Conservation (phyloP, 2,329 filamentous ascomycete species). For the Ceratocystis diversiconidia region DNA sequence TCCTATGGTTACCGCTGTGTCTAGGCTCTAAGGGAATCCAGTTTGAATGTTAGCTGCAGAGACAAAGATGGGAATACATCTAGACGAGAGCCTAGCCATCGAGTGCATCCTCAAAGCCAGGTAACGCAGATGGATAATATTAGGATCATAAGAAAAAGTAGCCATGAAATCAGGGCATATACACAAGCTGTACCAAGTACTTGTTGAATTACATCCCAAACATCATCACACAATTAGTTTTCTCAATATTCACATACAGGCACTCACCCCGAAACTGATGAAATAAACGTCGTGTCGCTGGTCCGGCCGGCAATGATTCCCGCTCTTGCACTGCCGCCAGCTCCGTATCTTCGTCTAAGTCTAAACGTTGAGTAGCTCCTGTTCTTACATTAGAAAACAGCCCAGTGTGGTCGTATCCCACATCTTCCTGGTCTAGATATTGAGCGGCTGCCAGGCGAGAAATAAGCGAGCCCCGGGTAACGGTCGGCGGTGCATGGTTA, state of each 20-base stretch:
- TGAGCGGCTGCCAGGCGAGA: constrained; percentile 8
- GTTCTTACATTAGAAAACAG: not conserved
- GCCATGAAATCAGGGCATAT: not conserved
- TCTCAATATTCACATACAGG: not conserved
- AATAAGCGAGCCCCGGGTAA: constrained; percentile 6
- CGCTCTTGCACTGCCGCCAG: not conserved
- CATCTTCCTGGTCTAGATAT: not conserved
- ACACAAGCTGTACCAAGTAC: not conserved
- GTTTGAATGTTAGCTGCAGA: not conserved
- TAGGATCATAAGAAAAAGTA: not conserved
- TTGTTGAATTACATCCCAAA: not conserved
- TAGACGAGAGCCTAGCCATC: not conserved
- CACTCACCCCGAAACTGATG: constrained; percentile 15
- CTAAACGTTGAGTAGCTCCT: not conserved
- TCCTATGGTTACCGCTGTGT: not conserved
- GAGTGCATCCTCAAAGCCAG: not conserved
- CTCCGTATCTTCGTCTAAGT: constrained; percentile 9
- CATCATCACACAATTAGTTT: not conserved
- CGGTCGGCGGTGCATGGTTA: not conserved
- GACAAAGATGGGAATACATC: not conserved
- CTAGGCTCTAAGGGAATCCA: not conserved
- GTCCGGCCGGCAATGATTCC: not conserved
- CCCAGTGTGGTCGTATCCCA: constrained; percentile 2
- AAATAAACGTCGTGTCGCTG: constrained; percentile 12
- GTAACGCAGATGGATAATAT: not conserved